phyloP scores from a whole-genome alignment of 768 basidiomycete genomes.

The Gymnopilus dilepis region DNA sequence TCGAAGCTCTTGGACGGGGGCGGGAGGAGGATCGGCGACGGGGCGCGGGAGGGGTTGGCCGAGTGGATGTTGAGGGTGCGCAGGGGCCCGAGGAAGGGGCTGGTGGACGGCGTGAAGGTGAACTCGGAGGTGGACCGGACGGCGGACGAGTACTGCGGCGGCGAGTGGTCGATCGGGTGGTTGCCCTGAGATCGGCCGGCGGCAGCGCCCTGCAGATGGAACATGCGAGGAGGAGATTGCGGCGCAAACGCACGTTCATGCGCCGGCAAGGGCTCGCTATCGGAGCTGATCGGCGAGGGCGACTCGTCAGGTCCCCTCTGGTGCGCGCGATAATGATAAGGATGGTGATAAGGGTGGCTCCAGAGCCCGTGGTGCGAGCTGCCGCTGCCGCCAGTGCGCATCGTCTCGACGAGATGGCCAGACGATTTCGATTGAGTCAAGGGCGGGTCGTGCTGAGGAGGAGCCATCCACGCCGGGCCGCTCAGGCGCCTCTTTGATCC shows the following conservation, averaged over 20 bases:
- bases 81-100: conserved; percentile 81
- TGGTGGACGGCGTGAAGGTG: conserved; percentile 71
- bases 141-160: conserved; percentile 37
- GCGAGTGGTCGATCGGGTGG: conserved; percentile 34
- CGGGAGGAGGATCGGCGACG: conserved; percentile 73
- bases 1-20: conserved; percentile 39
- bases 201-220: conserved; percentile 33
- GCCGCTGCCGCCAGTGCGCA: conserved; percentile 31
- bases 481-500: conserved; percentile 51
- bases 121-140: conserved; percentile 38
- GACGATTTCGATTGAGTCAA: conserved; percentile 45
- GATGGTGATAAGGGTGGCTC: conserved; percentile 51
- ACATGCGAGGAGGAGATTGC: conserved; percentile 40
- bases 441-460: conserved; percentile 35
- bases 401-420: conserved; percentile 45
- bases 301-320: conserved; percentile 50
- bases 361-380: conserved; percentile 35
- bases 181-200: conserved; percentile 18
- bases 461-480: conserved; percentile 61
- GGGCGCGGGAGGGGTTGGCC: conserved; percentile 69
- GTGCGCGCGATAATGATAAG: conserved; percentile 40
- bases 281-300: conserved; percentile 73
- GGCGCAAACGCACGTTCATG: conserved; percentile 31
- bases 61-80: conserved; percentile 79
- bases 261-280: conserved; percentile 55